Percentiles rank a stretch among this genome's conserved stretches.
Evolutionary conservation across 345 rosid genomes (phyloP).

Genomic region (Eucalyptus marginata): DNA sequence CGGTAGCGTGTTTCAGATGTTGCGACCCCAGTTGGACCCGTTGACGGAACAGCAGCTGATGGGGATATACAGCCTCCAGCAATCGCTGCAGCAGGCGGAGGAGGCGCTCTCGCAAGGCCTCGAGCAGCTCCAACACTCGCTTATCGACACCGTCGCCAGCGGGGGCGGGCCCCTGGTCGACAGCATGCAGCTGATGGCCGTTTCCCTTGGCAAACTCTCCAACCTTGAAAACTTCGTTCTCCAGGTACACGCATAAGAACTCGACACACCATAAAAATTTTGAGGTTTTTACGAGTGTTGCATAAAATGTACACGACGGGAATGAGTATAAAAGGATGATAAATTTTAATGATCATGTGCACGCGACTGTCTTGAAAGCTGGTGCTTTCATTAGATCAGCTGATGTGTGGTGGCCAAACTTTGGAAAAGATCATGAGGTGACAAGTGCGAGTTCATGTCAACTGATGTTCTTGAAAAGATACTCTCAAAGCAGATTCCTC

Average conservation of each 20-base stretch:
- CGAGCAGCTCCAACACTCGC: constrained; percentile 86
- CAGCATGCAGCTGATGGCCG: constrained; percentile 90
- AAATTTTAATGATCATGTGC: neutral
- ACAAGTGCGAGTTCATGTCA: neutral
- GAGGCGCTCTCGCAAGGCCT: constrained; percentile 87
- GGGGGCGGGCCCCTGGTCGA: constrained; percentile 36
- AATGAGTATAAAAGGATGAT: neutral
- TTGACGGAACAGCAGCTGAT: constrained; percentile 81
- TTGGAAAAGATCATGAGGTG: neutral
- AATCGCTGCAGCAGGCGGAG: constrained; percentile 90
- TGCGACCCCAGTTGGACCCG: constrained; percentile 61
- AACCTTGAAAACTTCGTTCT: constrained; percentile 89
- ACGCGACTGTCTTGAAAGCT: neutral
- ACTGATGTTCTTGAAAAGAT: neutral
- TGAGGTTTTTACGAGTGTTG: neutral
- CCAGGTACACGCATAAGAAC: constrained; percentile 43
- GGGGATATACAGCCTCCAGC: constrained; percentile 86
- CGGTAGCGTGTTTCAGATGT: constrained; percentile 29
- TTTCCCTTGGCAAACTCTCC: constrained; percentile 78
- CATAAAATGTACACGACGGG: neutral
- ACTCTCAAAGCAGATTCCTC: neutral
- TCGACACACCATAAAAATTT: neutral
- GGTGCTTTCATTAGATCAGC: neutral
- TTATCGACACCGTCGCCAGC: constrained; percentile 59
- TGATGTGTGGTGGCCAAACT: neutral